These are phyloP conservation scores for Oryza coarctata DNA, from an alignment of 176 grass and related monocot genomes.

Conservation along the genomic window DNA sequence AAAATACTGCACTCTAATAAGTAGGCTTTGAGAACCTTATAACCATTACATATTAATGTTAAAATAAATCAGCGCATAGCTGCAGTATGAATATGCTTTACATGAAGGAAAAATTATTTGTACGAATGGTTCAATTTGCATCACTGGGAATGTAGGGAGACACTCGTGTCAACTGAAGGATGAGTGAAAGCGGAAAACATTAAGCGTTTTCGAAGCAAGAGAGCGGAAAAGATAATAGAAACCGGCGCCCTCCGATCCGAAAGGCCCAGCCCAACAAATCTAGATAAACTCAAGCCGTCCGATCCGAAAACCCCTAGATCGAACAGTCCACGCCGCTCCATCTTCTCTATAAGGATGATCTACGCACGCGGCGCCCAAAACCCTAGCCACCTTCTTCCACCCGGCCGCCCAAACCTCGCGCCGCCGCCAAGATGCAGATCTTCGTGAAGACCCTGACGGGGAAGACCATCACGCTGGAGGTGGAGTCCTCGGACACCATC, in stretches of 20 bases:
- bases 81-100: background rate
- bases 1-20: background rate
- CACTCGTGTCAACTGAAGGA: no score
- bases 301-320: constrained; percentile 49
- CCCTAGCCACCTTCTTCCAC: constrained; percentile 16
- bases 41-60: background rate
- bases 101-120: background rate
- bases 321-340: background rate
- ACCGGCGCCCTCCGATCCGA: background rate
- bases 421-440: constrained; percentile 63
- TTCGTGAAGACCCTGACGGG: constrained; percentile 97
- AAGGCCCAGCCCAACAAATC: background rate
- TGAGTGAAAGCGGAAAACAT: no score
- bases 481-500: constrained; percentile 89
- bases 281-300: background rate
- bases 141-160: no score
- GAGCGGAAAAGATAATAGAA: background rate
- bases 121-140: background rate
- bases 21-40: background rate
- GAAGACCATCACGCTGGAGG: constrained; percentile 97
- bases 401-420: background rate
- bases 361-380: background rate
- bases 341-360: constrained; percentile 7
- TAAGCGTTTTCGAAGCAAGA: no score
- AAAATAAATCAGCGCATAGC: background rate